These are phyloP conservation scores for Drechslerella dactyloides DNA, from an alignment of 2,329 filamentous ascomycete genomes.

Conservation along the genomic window DNA sequence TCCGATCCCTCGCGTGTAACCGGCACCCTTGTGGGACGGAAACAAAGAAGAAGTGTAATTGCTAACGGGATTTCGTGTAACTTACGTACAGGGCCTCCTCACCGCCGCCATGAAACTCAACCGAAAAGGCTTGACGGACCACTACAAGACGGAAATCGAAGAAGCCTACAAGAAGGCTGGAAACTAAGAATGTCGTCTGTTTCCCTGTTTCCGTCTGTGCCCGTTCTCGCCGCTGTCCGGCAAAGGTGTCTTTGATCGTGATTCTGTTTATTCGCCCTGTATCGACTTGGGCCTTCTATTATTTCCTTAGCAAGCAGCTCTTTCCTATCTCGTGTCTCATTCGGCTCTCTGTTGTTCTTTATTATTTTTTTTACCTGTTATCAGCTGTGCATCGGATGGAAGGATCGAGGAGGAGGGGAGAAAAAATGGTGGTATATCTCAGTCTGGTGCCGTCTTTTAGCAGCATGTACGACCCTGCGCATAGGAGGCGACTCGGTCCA, in stretches of 20 bases:
- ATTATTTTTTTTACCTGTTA: not conserved
- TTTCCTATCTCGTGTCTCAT: constrained; percentile 2
- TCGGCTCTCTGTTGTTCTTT: constrained; percentile 5
- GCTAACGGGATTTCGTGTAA: constrained; percentile 55
- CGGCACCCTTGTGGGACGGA: not conserved
- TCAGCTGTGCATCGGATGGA: not conserved
- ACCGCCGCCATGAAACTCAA: constrained; percentile 77
- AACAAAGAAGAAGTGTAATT: not conserved
- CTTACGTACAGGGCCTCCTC: constrained; percentile 64
- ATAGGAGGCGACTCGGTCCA: not conserved
- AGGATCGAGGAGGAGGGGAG: not conserved
- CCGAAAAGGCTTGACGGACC: constrained; percentile 70
- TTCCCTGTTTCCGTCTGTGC: constrained; percentile 2
- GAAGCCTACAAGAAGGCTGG: constrained; percentile 62
- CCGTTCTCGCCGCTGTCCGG: not conserved
- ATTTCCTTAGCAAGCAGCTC: constrained; percentile 15
- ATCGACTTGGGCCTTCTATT: constrained; percentile 14
- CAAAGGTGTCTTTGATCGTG: too few relatives aligned
- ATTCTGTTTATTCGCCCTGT: constrained; percentile 6
- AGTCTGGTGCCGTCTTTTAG: not conserved
- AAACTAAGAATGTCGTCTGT: constrained; percentile 19
- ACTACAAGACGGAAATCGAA: constrained; percentile 68
- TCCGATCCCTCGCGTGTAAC: not conserved
- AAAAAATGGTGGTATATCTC: not conserved
- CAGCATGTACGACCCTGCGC: not conserved